Evolutionary conservation across 139 green algal genomes (phyloP), one percentile per base, ranked within the genome.

Genomic region (Haematococcus lacustris): DNA sequence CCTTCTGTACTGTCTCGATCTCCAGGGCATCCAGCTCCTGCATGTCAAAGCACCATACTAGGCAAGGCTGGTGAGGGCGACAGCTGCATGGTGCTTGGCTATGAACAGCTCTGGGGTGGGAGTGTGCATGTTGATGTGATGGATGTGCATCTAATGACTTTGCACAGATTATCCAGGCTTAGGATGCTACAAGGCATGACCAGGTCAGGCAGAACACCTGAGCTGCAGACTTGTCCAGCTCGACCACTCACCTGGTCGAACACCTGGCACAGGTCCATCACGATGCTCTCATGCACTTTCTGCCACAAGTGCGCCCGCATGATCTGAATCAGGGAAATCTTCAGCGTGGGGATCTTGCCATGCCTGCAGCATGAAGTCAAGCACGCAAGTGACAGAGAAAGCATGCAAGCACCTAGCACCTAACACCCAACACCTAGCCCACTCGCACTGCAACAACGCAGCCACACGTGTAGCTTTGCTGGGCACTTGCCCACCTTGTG

Each of bases 1-100:
- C 95, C 90, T 99, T 99, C 86, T 99, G 95, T 74, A 99, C 95
- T 32, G 95, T 99, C 89, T 99, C 95, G 63, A 99, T 98, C 89
- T 99, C 95, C 70, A 99, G 89, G 38, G 95, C 94, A 71, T 99
- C 94, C 79, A 99, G 86, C 88, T 99, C 95, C 84, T 98, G 93
- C 81, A 64, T 21, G 47, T 57, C 13, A 57, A 21, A 57, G 21
- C 13, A 57, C 13, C 13, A 57, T 98, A 92, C 76, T 96, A 94
- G 21, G 30, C 23, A 34, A 5, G 25, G 69, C 4, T 53, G 38
- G 50, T 74, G 38, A 17, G 59, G 40, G 32, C 13, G 13, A 26
- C 60, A 6, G 9, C 7, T 47, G 13, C 47, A 30, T 70, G 64
- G 26, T 51, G 9, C 47, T 5, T 47, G 64, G 32, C 33, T 30